These are phyloP conservation scores for Phaseolus lunatus DNA, from an alignment of 306 rosid genomes.

Conservation along the genomic window DNA sequence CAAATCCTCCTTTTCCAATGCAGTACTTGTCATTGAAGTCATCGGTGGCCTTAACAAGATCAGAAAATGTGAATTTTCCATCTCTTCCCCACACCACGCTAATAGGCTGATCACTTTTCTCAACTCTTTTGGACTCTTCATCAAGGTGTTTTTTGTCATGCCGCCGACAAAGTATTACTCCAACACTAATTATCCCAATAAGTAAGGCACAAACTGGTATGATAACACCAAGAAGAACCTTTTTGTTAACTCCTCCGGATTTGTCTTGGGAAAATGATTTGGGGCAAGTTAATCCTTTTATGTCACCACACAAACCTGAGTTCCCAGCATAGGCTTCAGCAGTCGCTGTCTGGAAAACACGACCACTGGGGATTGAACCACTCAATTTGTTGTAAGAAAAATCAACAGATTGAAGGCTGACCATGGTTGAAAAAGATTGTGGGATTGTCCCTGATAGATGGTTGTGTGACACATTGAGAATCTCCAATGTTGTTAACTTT, in stretches of 20 bases:
- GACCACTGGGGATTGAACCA: slow-evolving; percentile 58
- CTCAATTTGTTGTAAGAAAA: slow-evolving; percentile 69
- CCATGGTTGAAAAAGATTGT: slow-evolving; percentile 44
- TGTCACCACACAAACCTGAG: slow-evolving; percentile 62
- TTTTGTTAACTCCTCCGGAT: slow-evolving; percentile 45
- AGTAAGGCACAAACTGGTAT: slow-evolving; percentile 52
- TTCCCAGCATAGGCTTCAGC: slow-evolving; percentile 61
- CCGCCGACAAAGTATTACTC: slow-evolving; percentile 12
- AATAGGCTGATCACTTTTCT: slow-evolving; percentile 8
- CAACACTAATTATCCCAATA: slow-evolving; percentile 30
- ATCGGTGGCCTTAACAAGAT: slow-evolving; percentile 58
- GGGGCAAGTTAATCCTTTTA: slow-evolving; percentile 48
- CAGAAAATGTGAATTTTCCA: slow-evolving; percentile 51
- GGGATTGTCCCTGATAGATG: slow-evolving; percentile 65
- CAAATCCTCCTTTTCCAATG: slow-evolving; percentile 79
- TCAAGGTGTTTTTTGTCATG: slow-evolving; percentile 31
- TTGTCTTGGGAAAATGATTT: slow-evolving; percentile 1
- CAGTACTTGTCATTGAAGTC: slow-evolving; percentile 65
- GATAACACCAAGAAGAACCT: slow-evolving; percentile 56
- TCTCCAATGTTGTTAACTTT: slow-evolving; percentile 54
- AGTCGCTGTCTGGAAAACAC: slow-evolving; percentile 47
- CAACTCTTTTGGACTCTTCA: slow-evolving; percentile 46
- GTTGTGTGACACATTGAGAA: slow-evolving; percentile 70
- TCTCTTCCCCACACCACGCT: slow-evolving; percentile 51
- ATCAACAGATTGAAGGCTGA: slow-evolving; percentile 56